phyloP scores from a whole-genome alignment of 768 basidiomycete genomes.

The Auriculariales sp. region DNA sequence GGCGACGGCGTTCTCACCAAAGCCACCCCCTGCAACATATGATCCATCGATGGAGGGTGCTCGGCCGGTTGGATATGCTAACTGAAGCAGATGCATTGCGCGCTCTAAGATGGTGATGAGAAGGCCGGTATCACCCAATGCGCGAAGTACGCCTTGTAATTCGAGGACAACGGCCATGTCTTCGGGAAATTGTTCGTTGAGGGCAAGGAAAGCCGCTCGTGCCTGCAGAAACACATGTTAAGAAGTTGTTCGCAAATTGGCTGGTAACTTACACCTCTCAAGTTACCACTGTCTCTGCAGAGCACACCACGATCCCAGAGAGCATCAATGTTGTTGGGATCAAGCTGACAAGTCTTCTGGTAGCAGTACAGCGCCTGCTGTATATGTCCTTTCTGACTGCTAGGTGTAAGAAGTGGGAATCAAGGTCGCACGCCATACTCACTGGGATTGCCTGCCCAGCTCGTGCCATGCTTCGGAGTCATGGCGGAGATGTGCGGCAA shows the following conservation, averaged over 20 bases:
- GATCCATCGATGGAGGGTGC: conserved; percentile 14
- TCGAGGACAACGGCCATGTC: conserved; percentile 69
- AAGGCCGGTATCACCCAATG: conserved; percentile 47
- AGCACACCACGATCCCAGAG: conserved; percentile 82
- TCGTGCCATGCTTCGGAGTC: conserved; percentile 82
- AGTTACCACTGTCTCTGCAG: conserved; percentile 60
- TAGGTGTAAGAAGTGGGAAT: neutral
- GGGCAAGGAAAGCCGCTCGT: conserved; percentile 45
- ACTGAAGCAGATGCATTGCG: conserved; percentile 58
- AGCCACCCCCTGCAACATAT: conserved; percentile 21
- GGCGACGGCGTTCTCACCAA: conserved; percentile 56
- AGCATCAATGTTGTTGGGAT: conserved; percentile 71
- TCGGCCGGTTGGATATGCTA: conserved; percentile 28
- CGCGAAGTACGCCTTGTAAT: conserved; percentile 61
- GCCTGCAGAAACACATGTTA: conserved; percentile 26
- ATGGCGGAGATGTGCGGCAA: conserved; percentile 77
- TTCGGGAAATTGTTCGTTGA: conserved; percentile 65
- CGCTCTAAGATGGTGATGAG: conserved; percentile 56
- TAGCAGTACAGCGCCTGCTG: conserved; percentile 91
- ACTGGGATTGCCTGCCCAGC: conserved; percentile 66
- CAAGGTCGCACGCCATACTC: conserved; percentile 9
- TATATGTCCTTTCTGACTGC: conserved; percentile 51
- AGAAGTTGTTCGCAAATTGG: neutral
- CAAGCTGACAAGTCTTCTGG: conserved; percentile 61
- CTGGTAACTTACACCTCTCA: conserved; percentile 37